Evolutionary conservation across 2,329 filamentous ascomycete genomes (phyloP), one percentile per base, ranked within the genome.

Genomic region (Pseudopyricularia cyperi): DNA sequence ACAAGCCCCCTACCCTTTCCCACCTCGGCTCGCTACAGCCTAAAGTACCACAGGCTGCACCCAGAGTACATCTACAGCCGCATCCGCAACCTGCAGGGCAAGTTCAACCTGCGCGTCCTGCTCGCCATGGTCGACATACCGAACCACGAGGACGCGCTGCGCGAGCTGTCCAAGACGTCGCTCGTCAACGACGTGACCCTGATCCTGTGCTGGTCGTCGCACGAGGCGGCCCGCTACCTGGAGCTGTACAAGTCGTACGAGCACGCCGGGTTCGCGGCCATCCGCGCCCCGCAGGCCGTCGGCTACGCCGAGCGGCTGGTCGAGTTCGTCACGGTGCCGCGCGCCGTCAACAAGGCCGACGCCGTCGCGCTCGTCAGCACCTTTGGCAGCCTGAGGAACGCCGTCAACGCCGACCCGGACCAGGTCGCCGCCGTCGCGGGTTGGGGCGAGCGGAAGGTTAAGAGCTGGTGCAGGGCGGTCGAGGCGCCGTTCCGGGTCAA

Each of bases 11-110:
- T 15, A 15, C 19, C 32, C 32, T 9, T 22, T n/a, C 15, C 14
- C 11, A 14, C 32, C 17, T 34, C 12, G n/a, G 7, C 14, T 22
- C 9, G 35, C 39, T 6, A 22, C 52, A 76, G 88, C 48, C 77
- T 98, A 52, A 98, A 97, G 67, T 98, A 98, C 67, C 93, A 98
- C 67, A 88, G 91, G 28, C 76, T 98, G 51, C 93, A 98, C 63
- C 93, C 93, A 1, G 93, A 98, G 68, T 98, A 98, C 71, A 89
- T 98, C 61, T 97, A 97, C 71, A 89, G 85, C 24, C 85, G 93
- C 53, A 94, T 98, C 59, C 84, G 86, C 51, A 81, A 83, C 48
- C 73, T 98, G 4, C 87, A 87, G 50, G 87, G 87, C 50, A 88
- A 87, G 68, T 97, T 94, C 70, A 85, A 83, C 58, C 76, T 98